Evolutionary conservation across 768 basidiomycete genomes (phyloP), one percentile per base, ranked within the genome.

Genomic region (Xanthoconium purpureum): DNA sequence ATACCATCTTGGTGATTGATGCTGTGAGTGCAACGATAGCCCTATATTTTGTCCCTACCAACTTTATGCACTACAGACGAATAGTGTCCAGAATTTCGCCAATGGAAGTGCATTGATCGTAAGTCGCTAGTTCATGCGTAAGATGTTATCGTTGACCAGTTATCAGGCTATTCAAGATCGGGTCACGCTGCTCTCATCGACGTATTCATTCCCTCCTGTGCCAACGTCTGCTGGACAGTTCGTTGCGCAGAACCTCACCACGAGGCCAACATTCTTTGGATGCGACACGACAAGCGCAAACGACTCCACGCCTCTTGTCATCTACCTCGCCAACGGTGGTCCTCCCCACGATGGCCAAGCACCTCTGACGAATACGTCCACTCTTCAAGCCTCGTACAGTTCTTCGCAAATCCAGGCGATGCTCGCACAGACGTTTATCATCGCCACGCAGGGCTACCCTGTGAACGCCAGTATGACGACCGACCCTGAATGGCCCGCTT

Each of bases 241-340:
- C 50, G 63, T 67, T 30, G 63, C 70, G 14, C 71, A 73, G 39
- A 73, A 73, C 46, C 69, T 78, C 32, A 73, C 62, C 32, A 50
- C 56, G 1, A 68, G 71, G 14, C 78, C 78, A 10, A 77, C 77
- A 15, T 78, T 81, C 69, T 79, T 80, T 63, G 80, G 78, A 3
- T 80, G 79, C 64, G 57, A 73, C 14, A 59, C 56, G 38, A 55
- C 64, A 38, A 64, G 45, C 20, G 60, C 59, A 49, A 67, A 63
- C 24, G 56, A 58, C 1, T 69, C 67, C 39, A 75, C 74, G 10
- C 82, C 84, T 2, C 64, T 84, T 32, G 61, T 85, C n/a, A 75
- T 85, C 52, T 87, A 87, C 67, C 68, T 84, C 28, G 82, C 84
- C 1, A 81, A 80, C 62, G 80, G 81, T 32, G 79, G 77, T 7